A percentile compares a stretch with the other conserved stretches of the same genome.
Evolutionary conservation across 106 monocot species (phyloP).

Genomic region (Dioscorea zingiberensis): DNA sequence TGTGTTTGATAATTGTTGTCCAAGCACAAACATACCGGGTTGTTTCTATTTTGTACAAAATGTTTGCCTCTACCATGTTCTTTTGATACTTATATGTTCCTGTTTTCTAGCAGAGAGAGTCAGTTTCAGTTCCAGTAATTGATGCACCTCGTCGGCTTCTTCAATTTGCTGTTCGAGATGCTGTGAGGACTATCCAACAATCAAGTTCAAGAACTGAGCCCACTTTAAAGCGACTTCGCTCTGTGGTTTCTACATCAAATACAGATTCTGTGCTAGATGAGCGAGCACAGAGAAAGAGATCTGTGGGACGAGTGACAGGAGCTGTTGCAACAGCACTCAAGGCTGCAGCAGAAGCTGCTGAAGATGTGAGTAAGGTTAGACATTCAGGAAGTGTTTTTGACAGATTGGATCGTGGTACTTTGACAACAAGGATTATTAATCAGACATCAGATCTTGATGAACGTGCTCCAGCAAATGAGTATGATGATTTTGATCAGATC

Average conservation of each 20-base stretch:
- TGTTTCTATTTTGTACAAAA: not conserved
- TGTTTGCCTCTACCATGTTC: not conserved
- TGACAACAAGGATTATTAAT: not conserved
- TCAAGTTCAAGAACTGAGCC: conserved; percentile 41
- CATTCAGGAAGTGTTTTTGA: conserved; percentile 58
- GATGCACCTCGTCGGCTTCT: conserved; percentile 73
- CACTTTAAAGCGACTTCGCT: conserved; percentile 51
- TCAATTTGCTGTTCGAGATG: conserved; percentile 96
- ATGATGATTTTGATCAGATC: conserved; percentile 34
- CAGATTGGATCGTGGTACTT: conserved; percentile 35
- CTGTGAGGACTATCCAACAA: conserved; percentile 54
- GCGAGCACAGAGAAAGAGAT: conserved; percentile 30
- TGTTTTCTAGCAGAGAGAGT: conserved; percentile 26
- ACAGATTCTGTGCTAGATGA: conserved; percentile 23
- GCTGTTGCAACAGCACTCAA: conserved; percentile 42
- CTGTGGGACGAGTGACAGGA: conserved; percentile 28
- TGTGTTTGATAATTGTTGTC: too few relatives aligned
- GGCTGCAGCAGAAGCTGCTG: conserved; percentile 77
- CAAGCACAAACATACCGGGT: too few relatives aligned
- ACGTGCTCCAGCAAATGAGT: conserved; percentile 14
- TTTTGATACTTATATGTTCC: not conserved
- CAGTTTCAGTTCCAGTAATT: conserved; percentile 31
- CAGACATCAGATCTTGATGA: conserved; percentile 19
- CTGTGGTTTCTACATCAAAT: conserved; percentile 56
- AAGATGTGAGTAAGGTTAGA: conserved; percentile 54